Evolutionary conservation across 2,329 filamentous ascomycete species (phyloP).

Genomic region (Phaeosphaeriaceae sp.): DNA sequence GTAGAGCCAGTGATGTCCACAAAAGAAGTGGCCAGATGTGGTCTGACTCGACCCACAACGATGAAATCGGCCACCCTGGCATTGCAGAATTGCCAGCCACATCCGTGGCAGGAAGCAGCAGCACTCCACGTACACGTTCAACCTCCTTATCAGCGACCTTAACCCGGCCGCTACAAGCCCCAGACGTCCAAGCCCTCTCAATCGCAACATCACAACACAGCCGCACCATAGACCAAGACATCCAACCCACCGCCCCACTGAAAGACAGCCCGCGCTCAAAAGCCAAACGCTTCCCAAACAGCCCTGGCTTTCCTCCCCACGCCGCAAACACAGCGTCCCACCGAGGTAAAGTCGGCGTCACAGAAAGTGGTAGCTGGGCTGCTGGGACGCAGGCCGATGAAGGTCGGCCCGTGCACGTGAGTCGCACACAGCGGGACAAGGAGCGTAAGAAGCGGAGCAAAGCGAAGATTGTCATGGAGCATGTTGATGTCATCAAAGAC

Average conservation of each 20-base stretch:
- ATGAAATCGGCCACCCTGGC: slow-evolving; percentile 18
- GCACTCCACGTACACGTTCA: slow-evolving; percentile 36
- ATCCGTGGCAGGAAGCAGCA: too few species aligned
- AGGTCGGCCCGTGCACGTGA: slow-evolving; percentile 58
- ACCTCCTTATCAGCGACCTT: slow-evolving; percentile 23
- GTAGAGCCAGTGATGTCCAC: slow-evolving; percentile 17
- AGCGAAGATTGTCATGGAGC: slow-evolving; percentile 79
- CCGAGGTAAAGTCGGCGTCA: neutral
- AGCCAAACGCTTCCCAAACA: neutral
- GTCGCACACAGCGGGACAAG: slow-evolving; percentile 82
- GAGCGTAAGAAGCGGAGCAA: slow-evolving; percentile 82
- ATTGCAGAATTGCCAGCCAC: slow-evolving; percentile 27
- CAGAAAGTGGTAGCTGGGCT: slow-evolving; percentile 20
- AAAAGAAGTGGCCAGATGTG: slow-evolving; percentile 14
- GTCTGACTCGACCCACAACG: neutral
- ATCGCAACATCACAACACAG: neutral
- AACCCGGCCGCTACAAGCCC: slow-evolving; percentile 7
- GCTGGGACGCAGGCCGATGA: slow-evolving; percentile 36
- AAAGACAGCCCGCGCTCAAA: slow-evolving; percentile 7
- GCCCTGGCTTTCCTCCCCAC: neutral
- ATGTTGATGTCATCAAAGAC: slow-evolving; percentile 93
- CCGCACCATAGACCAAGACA: slow-evolving; percentile 3
- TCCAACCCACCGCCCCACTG: slow-evolving; percentile 4
- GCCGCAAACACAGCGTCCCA: neutral
- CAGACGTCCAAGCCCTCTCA: slow-evolving; percentile 10